These are phyloP conservation scores for Leccinum insolens DNA, from an alignment of 1,284 basidiomycete species.

Conservation along the genomic window DNA sequence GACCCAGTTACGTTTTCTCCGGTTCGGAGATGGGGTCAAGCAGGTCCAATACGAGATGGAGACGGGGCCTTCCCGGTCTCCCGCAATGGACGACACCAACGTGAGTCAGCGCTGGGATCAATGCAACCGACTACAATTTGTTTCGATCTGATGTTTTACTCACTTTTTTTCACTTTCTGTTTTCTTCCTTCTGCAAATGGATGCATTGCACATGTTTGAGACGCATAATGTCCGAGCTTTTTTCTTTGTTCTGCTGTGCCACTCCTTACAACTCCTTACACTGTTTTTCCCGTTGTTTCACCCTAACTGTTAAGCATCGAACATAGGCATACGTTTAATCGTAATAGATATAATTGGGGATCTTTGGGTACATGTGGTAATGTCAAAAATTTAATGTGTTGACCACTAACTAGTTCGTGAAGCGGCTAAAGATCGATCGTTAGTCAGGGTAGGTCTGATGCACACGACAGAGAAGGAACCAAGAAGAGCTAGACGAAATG, in stretches of 20 bases:
- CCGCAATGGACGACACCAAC: slow-evolving; percentile 32
- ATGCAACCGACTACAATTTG: slow-evolving; percentile 4
- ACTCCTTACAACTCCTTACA: slow-evolving; percentile 1
- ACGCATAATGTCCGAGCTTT: slow-evolving; percentile 6
- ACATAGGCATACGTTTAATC: slow-evolving; percentile 22
- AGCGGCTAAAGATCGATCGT: background rate
- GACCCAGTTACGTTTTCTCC: slow-evolving; percentile 18
- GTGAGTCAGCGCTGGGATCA: slow-evolving; percentile 13
- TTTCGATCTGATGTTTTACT: slow-evolving; percentile 5
- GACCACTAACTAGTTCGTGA: background rate
- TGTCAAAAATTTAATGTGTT: background rate
- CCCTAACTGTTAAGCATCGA: slow-evolving; percentile 12
- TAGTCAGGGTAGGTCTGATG: background rate
- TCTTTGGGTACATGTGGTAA: slow-evolving; percentile 12
- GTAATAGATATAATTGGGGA: slow-evolving; percentile 26
- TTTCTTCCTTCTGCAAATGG: slow-evolving; percentile 10
- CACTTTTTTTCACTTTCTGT: slow-evolving; percentile 1
- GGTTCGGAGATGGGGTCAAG: slow-evolving; percentile 13
- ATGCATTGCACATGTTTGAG: slow-evolving; percentile 19
- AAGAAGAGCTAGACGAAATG: slow-evolving; percentile 20
- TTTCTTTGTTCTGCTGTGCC: slow-evolving; percentile 2
- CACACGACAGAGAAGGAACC: background rate
- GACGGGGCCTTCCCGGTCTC: slow-evolving; percentile 29
- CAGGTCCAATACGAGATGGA: slow-evolving; percentile 23
- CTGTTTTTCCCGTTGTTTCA: slow-evolving; percentile 7